phyloP scores from a whole-genome alignment of 2,329 filamentous ascomycete genomes.

The Talaromyces sp. region DNA sequence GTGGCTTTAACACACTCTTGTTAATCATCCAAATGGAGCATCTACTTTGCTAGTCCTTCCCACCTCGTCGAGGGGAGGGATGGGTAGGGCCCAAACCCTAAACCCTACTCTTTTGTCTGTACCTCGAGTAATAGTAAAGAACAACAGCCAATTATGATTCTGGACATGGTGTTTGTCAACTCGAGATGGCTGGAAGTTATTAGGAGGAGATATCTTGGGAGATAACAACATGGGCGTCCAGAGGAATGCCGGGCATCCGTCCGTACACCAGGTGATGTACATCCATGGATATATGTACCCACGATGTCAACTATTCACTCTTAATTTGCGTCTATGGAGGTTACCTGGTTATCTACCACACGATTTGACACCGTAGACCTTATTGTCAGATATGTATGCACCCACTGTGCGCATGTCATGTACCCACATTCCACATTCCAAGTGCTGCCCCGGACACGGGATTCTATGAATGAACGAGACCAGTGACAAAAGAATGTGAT shows the following conservation, averaged over 20 bases:
- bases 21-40: not conserved
- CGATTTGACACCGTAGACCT: not conserved
- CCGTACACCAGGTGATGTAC: not conserved
- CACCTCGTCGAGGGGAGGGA: not conserved
- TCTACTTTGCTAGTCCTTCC: no score
- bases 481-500: not conserved
- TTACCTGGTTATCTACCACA: no score
- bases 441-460: slow-evolving; percentile 4
- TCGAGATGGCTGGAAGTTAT: not conserved
- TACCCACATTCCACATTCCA: slow-evolving; percentile 17
- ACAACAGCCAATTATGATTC: not conserved
- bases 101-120: not conserved
- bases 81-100: not conserved
- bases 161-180: not conserved
- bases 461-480: not conserved
- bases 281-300: not conserved
- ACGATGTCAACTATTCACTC: not conserved
- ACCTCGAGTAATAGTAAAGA: not conserved
- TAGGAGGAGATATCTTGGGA: not conserved
- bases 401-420: not conserved
- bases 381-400: not conserved
- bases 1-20: not conserved
- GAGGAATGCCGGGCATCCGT: not conserved
- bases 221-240: not conserved
- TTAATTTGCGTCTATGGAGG: not conserved